Evolutionary conservation across 2,329 filamentous ascomycete species (phyloP).

Genomic region (Sordariomycetes sp.): DNA sequence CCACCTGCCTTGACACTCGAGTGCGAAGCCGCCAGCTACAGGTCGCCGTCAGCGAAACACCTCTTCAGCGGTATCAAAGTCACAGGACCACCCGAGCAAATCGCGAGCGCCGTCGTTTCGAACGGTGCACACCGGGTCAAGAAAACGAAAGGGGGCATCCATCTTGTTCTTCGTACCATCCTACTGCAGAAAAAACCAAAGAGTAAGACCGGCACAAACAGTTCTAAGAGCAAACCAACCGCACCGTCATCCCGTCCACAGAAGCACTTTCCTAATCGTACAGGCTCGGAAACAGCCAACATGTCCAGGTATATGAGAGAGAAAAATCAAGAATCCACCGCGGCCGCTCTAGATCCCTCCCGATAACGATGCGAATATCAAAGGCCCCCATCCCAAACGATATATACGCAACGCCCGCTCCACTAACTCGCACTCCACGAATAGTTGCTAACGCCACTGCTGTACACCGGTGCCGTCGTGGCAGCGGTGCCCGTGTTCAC

Average conservation of each 20-base stretch:
- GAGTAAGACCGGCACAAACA: not conserved
- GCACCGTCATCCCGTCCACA: not conserved
- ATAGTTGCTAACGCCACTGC: constrained; percentile 38
- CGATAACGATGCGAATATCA: constrained; percentile 11
- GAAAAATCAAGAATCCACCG: constrained; percentile 3
- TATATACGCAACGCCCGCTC: not conserved
- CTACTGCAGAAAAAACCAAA: constrained; percentile 4
- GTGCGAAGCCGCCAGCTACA: too few relatives aligned
- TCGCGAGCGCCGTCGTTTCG: too few relatives aligned
- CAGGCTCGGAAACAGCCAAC: not conserved
- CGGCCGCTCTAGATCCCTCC: constrained; percentile 6
- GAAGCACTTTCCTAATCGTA: constrained; percentile 5
- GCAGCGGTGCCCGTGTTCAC: constrained; percentile 3
- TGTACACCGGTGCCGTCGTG: constrained; percentile 19
- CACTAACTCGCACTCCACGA: constrained; percentile 39
- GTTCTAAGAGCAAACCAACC: constrained; percentile 3
- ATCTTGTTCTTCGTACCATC: not conserved
- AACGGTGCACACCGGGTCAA: not conserved
- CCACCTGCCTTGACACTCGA: too few relatives aligned
- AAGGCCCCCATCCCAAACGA: not conserved
- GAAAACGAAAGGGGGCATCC: not conserved
- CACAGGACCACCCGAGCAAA: too few relatives aligned
- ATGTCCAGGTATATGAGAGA: not conserved
- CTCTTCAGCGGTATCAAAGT: too few relatives aligned
- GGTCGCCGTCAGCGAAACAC: too few relatives aligned